Percentiles rank a stretch among this genome's conserved stretches.
Evolutionary conservation across 148 eudicot genomes (phyloP).

Genomic region (Bassia scoparia): DNA sequence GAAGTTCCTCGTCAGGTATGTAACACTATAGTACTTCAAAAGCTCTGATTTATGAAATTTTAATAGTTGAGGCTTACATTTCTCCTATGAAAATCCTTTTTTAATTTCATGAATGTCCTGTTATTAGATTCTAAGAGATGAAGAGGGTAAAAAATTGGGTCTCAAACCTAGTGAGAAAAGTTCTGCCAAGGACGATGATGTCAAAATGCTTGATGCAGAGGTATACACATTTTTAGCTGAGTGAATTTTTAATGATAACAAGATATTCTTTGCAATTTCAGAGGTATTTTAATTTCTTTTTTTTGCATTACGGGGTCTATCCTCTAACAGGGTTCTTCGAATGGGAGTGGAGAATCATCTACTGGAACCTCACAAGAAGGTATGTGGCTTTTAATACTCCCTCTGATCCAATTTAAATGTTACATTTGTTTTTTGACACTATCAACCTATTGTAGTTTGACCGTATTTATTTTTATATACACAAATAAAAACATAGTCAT

Average conservation of each 20-base stretch:
- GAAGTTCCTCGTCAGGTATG: slow-evolving; percentile 85
- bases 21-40: background rate
- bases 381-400: too few species aligned
- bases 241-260: background rate
- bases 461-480: too few species aligned
- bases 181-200: slow-evolving; percentile 55
- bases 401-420: too few species aligned
- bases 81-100: background rate
- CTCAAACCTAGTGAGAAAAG: slow-evolving; percentile 60
- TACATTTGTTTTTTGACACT: too few species aligned
- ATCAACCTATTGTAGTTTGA: too few species aligned
- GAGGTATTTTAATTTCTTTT: background rate
- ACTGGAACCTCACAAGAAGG: slow-evolving; percentile 55
- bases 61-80: background rate
- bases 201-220: slow-evolving; percentile 84
- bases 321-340: slow-evolving; percentile 56
- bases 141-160: slow-evolving; percentile 84
- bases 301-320: slow-evolving; percentile 1
- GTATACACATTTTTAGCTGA: slow-evolving; percentile 30
- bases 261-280: background rate
- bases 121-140: slow-evolving; percentile 69
- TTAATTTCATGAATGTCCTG: background rate
- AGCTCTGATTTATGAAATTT: background rate
- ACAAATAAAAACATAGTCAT: too few species aligned
- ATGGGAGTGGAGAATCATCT: slow-evolving; percentile 59